Evolutionary conservation across 2,329 filamentous ascomycete species (phyloP), one percentile per base, ranked within the genome.

Genomic region (Fusarium sp.): DNA sequence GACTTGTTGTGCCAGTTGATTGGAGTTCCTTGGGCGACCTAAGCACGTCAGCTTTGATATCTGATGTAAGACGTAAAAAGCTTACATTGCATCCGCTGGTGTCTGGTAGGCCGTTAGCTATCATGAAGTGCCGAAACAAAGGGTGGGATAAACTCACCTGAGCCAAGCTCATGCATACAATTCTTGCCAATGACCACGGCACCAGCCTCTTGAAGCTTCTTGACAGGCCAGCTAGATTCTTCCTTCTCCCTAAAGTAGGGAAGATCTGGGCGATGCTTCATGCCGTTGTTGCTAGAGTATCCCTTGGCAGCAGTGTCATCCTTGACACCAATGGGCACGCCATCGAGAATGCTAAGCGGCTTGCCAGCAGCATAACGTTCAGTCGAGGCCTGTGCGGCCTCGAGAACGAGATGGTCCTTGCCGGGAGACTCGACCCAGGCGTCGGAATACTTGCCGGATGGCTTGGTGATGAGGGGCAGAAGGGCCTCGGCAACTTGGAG

Each of bases 311-410:
- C 88, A 18, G 92, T 88, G 78, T 97, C 94, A 79, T 97, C 95
- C 83, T 98, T 97, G 77, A 97, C 90, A 0, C 92, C 93, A 58
- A 97, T 89, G 0, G 95, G 95, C 1, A 97, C 90, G 14, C 95
- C 95, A 78, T 98, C 95, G 9, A 97, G 85, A 6, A 94, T 84
- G 14, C 94, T 88, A 18, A 95, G 82, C 0, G 91, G 88, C 71
- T 88, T 87, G 0, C 93, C 93, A 18, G 87, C 85, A 67, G 90
- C 89, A 82, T 93, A 97, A 54, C 95, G 87, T 79, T 89, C 86
- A 0, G 94, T 93, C 1, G 94, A 97, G 9, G 89, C 93, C 76
- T 88, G 88, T 0, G 95, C 95, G 1, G 94, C 92, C 39, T 88
- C 88, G 6, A 91, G 86, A 1, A 93, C 89, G 20, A 89, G 82